These are phyloP conservation scores for Trichoderma virens DNA, from an alignment of 495 filamentous ascomycete species.

Conservation along the genomic window DNA sequence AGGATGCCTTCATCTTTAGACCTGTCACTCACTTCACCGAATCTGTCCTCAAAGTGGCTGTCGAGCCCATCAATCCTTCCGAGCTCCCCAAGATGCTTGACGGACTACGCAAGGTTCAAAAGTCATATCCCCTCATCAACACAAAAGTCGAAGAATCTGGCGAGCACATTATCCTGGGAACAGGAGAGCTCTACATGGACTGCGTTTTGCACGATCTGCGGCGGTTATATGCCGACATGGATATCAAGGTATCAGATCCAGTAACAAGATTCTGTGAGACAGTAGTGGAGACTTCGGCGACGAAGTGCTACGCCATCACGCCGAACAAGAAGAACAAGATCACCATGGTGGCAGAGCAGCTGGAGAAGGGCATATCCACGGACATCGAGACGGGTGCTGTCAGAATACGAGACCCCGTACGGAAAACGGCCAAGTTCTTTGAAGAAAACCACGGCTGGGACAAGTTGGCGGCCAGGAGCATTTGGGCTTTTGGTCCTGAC, in stretches of 20 bases:
- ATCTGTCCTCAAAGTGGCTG: constrained; percentile 94
- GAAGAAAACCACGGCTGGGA: constrained; percentile 98
- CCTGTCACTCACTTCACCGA: constrained; percentile 93
- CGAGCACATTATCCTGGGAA: constrained; percentile 90
- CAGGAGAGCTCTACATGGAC: constrained; percentile 97
- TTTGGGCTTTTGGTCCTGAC: constrained; percentile 98
- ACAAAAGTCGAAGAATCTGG: constrained; percentile 99
- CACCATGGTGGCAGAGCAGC: constrained; percentile 93
- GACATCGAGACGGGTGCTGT: constrained; percentile 91
- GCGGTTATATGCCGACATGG: constrained; percentile 95
- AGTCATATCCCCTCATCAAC: constrained; percentile 88
- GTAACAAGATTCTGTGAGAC: constrained; percentile 98
- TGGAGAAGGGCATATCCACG: constrained; percentile 89
- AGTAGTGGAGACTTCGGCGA: constrained; percentile 92
- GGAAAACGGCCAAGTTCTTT: constrained; percentile 93
- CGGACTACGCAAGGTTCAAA: constrained; percentile 92
- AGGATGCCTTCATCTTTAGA: constrained; percentile 90
- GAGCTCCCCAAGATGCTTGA: constrained; percentile 99
- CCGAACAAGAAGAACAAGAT: constrained; percentile 99
- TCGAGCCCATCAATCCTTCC: constrained; percentile 96
- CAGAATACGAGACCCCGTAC: constrained; percentile 84
- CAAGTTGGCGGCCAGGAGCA: constrained; percentile 83
- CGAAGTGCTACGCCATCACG: constrained; percentile 95
- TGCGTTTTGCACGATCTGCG: constrained; percentile 95
- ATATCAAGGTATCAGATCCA: constrained; percentile 95